Evolutionary conservation across 2,329 filamentous ascomycete species (phyloP), one percentile per base, ranked within the genome.

Genomic region (Microdochium bolleyi): DNA sequence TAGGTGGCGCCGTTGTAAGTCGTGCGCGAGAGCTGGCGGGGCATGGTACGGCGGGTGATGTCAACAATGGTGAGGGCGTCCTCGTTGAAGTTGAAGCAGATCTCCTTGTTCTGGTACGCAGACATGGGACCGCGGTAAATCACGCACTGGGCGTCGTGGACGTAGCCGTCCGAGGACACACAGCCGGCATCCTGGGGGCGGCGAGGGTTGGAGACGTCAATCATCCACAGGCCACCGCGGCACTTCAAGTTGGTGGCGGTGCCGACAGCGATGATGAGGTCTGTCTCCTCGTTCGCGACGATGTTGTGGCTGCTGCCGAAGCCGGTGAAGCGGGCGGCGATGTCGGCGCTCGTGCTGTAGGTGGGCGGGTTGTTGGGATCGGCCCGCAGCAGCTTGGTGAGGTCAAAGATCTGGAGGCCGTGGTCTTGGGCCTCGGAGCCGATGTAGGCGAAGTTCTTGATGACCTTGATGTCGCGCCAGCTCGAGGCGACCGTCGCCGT

Each of bases 351-450:
- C 11, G 61, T 63, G 57, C 59, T 61, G 49, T 70, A 73, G n/a
- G 56, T 58, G 52, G 60, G 62, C 30, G 65, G 71, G 16, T 63
- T 66, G 4, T 70, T 61, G 0, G 74, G 70, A 59, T 76, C 65
- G 48, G 80, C 59, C 24, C 64, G 63, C 30, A 75, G 62, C 2
- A 82, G 70, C 69, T 76, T 83, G 59, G 69, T 78, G 72, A 84
- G 73, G 61, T 85, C 81, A 57, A 85, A 85, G 62, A 85, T 77
- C 62, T 85, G 82, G 24, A 85, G 72, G 49, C 78, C 77, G 61
- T 85, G 82, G 52, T 68, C 63, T 7, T 58, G 55, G 0, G 78
- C 73, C 57, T 73, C 71, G 44, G 67, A 66, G 8, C 71, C 71
- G 30, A 73, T 70, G 54, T 72, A 65, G 54, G 60, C 63, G 51